phyloP scores from a whole-genome alignment of 306 rosid species.

The Ormosia semicastrata region DNA sequence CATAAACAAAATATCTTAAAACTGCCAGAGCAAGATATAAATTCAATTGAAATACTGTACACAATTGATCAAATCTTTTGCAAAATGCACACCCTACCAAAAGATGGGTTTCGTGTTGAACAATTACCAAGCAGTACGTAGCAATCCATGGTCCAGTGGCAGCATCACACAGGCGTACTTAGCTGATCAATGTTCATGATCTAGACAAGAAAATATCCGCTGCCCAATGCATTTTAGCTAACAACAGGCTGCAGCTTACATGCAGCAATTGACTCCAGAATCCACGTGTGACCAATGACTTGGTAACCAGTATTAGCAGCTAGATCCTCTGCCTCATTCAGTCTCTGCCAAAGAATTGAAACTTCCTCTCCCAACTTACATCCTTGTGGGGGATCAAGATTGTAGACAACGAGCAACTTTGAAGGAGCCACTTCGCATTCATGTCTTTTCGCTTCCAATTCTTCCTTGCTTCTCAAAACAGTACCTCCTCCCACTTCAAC shows the following conservation, averaged over 20 bases:
- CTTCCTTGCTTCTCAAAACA: slow-evolving; percentile 50
- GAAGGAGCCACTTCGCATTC: slow-evolving; percentile 22
- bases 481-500: slow-evolving; percentile 72
- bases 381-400: slow-evolving; percentile 75
- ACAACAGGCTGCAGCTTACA: slow-evolving; percentile 61
- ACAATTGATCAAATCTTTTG: not conserved
- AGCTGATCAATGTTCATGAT: not conserved
- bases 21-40: not conserved
- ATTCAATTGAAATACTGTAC: slow-evolving; percentile 21
- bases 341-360: slow-evolving; percentile 74
- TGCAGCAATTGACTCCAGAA: slow-evolving; percentile 83
- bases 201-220: not conserved
- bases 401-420: slow-evolving; percentile 64
- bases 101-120: not conserved
- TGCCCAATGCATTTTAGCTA: slow-evolving; percentile 33
- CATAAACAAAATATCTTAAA: not conserved
- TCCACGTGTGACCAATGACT: slow-evolving; percentile 82
- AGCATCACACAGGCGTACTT: not conserved
- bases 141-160: not conserved
- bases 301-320: slow-evolving; percentile 53
- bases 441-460: slow-evolving; percentile 32
- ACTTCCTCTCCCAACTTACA: slow-evolving; percentile 84
- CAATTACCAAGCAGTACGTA: not conserved
- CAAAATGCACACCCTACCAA: not conserved
- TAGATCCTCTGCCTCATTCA: slow-evolving; percentile 73